A percentile compares a stretch with the other conserved stretches of the same genome.
These are phyloP conservation scores for Phytophthora aleatoria DNA, from an alignment of 352 stramenopile genomes.

Conservation along the genomic window DNA sequence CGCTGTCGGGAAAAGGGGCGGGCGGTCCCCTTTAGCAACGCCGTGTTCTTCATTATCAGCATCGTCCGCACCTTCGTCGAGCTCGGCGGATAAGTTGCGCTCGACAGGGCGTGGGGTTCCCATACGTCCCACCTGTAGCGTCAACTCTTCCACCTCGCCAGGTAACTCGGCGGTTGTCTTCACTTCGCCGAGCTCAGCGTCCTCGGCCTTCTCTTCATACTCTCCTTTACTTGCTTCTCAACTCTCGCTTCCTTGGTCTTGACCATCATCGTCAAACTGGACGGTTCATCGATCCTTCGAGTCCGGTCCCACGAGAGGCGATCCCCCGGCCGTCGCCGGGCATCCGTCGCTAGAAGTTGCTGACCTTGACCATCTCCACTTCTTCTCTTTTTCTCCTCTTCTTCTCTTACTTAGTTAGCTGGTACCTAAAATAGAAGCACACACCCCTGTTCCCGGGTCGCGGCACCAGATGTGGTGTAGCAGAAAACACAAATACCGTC, in stretches of 20 bases:
- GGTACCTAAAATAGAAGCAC: neutral
- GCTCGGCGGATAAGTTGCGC: conserved; percentile 3
- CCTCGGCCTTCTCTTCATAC: neutral
- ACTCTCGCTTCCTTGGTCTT: neutral
- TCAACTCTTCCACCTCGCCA: neutral
- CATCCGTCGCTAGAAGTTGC: neutral
- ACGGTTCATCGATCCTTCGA: neutral
- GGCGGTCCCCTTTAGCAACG: conserved; percentile 3
- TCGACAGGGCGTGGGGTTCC: conserved; percentile 6
- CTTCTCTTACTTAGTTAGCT: neutral
- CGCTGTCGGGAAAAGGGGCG: neutral
- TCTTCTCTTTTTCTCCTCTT: neutral
- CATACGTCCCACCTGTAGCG: conserved; percentile 3
- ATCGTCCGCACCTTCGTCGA: neutral
- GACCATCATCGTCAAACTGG: conserved; percentile 1
- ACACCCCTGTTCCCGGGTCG: neutral
- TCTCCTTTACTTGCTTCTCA: neutral
- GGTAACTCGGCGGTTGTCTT: neutral
- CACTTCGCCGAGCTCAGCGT: neutral
- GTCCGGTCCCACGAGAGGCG: neutral
- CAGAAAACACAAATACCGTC: neutral
- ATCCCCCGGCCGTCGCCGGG: neutral
- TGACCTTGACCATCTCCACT: neutral
- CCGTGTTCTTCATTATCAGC: conserved; percentile 7
- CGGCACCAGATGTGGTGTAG: neutral